phyloP scores from a whole-genome alignment of 2,329 filamentous ascomycete species.

The Ophiostoma himal-ulmi region DNA sequence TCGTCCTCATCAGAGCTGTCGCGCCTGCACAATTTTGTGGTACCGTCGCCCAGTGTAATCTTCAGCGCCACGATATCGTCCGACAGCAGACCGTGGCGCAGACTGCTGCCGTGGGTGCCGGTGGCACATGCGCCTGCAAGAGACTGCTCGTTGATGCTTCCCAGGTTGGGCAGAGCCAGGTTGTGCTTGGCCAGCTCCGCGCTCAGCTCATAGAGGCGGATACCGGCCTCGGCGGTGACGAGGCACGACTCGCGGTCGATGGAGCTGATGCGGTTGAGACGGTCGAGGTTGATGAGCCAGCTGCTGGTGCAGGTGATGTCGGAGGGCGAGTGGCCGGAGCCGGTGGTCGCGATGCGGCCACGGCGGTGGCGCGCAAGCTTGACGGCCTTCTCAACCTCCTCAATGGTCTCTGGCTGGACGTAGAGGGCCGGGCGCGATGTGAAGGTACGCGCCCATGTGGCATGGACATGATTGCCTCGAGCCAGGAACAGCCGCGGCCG shows the following conservation, averaged over 20 bases:
- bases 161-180: conserved; percentile 82
- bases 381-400: conserved; percentile 78
- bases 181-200: conserved; percentile 66
- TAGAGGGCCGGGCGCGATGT: conserved; percentile 85
- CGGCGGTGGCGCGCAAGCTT: conserved; percentile 74
- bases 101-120: conserved; percentile 84
- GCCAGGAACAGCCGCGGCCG: conserved; percentile 66
- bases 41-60: conserved; percentile 76
- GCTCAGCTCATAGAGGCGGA: conserved; percentile 70
- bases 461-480: conserved; percentile 65
- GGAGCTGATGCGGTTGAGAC: conserved; percentile 65
- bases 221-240: conserved; percentile 80
- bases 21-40: conserved; percentile 56
- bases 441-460: conserved; percentile 93
- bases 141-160: conserved; percentile 91
- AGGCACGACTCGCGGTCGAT: conserved; percentile 58
- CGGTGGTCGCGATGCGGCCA: conserved; percentile 76
- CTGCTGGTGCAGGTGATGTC: conserved; percentile 87
- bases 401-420: conserved; percentile 71
- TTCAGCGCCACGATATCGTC: conserved; percentile 69
- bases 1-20: conserved; percentile 55
- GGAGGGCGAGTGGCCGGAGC: conserved; percentile 86
- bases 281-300: conserved; percentile 92
- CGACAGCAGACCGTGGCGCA: conserved; percentile 76
- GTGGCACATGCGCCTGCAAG: conserved; percentile 89